Percentiles rank a stretch among this genome's conserved stretches.
phyloP scores from a whole-genome alignment of 108 stramenopile genomes.

The Cyclotella sp. region DNA sequence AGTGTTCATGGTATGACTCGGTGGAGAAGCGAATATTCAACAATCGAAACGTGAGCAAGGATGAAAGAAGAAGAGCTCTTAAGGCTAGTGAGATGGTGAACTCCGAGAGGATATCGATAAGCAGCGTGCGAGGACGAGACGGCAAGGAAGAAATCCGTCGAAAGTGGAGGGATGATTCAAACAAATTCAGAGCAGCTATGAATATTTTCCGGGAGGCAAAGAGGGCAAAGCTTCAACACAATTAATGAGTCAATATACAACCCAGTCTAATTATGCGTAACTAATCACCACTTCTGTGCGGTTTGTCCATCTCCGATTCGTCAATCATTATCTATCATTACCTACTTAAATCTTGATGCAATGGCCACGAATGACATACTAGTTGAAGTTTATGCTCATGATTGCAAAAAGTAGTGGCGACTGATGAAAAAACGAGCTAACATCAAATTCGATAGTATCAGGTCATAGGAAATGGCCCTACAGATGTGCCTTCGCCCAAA shows the following conservation, averaged over 20 bases:
- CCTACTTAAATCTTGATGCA: no score
- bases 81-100: neutral
- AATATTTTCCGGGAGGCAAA: neutral
- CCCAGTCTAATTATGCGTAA: neutral
- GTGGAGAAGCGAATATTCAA: neutral
- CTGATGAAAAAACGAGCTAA: no score
- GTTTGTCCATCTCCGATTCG: no score
- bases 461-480: no score
- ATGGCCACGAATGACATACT: no score
- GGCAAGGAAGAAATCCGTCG: neutral
- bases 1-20: neutral
- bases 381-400: no score
- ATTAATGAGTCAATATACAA: neutral
- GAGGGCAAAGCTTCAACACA: neutral
- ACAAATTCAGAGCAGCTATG: neutral
- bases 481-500: no score
- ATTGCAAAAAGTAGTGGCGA: no score
- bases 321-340: no score
- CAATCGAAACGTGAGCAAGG: neutral
- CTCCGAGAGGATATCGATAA: neutral
- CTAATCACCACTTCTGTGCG: neutral
- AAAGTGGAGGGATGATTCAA: slow-evolving; percentile 1
- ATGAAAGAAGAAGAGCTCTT: neutral
- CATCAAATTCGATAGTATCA: no score
- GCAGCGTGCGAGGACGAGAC: neutral